Conservation (phyloP, 768 basidiomycete genomes). For the Leccinum imitatum region DNA sequence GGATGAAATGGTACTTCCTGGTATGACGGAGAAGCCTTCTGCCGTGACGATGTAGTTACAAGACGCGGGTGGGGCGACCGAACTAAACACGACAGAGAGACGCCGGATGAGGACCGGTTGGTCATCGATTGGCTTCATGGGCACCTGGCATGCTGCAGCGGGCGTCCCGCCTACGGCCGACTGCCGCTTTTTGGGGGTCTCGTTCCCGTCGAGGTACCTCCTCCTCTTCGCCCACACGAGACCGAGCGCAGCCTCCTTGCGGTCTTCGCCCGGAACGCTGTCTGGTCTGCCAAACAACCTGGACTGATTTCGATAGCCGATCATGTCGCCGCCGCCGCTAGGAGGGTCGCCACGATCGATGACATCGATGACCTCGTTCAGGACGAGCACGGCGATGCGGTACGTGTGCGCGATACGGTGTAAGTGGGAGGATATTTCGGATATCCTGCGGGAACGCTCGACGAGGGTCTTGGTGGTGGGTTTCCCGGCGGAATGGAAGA, state of each 20-base stretch:
- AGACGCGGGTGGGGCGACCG: constrained; percentile 52
- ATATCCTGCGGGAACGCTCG: constrained; percentile 70
- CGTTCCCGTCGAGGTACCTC: constrained; percentile 47
- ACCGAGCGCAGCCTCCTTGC: constrained; percentile 82
- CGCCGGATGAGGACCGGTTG: constrained; percentile 61
- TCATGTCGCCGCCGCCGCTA: constrained; percentile 19
- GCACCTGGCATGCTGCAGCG: not conserved
- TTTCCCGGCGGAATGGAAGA: constrained; percentile 68
- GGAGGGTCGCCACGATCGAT: constrained; percentile 41
- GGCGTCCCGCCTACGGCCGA: constrained; percentile 11
- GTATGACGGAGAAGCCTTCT: constrained; percentile 49
- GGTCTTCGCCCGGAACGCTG: constrained; percentile 53
- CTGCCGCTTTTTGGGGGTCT: constrained; percentile 27
- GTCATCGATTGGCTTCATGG: constrained; percentile 32
- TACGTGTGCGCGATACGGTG: constrained; percentile 67
- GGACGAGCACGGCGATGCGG: constrained; percentile 70
- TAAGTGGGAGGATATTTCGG: constrained; percentile 63
- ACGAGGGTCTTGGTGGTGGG: constrained; percentile 61
- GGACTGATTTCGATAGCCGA: constrained; percentile 71
- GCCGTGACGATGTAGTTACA: constrained; percentile 75
- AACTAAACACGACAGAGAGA: constrained; percentile 77
- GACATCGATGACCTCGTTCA: constrained; percentile 90
- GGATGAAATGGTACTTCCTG: constrained; percentile 22
- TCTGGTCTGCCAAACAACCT: constrained; percentile 73
- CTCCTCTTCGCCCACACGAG: constrained; percentile 79